phyloP scores from a whole-genome alignment of 306 rosid genomes.

The Pueraria montana region DNA sequence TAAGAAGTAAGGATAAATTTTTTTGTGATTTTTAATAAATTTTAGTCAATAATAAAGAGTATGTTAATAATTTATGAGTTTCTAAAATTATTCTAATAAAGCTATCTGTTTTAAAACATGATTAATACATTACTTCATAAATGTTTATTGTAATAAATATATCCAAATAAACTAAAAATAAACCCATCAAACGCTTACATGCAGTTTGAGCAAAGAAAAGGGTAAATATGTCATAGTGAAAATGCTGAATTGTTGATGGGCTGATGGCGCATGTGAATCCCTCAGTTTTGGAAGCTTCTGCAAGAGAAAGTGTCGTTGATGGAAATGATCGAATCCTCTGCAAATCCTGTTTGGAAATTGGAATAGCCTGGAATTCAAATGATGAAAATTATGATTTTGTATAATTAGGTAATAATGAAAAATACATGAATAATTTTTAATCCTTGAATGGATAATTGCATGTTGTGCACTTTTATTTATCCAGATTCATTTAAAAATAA shows the following conservation, averaged over 20 bases:
- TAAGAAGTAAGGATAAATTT: too few relatives aligned
- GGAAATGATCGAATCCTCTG: too few relatives aligned
- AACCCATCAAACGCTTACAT: not conserved
- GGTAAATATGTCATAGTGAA: not conserved
- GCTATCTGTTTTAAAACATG: not conserved
- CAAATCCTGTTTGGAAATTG: too few relatives aligned
- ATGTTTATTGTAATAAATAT: not conserved
- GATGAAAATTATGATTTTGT: not conserved
- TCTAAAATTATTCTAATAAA: not conserved
- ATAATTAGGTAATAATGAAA: not conserved
- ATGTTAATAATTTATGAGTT: too few relatives aligned
- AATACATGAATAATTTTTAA: not conserved
- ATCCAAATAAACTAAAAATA: not conserved
- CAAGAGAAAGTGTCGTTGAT: too few relatives aligned
- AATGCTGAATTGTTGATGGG: not conserved
- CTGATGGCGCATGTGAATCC: not conserved
- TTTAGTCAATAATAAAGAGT: too few relatives aligned
- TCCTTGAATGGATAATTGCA: not conserved
- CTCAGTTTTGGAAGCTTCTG: not conserved
- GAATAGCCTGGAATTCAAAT: not conserved
- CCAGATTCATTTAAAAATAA: not conserved
- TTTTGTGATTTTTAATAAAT: too few relatives aligned
- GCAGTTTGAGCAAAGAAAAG: not conserved
- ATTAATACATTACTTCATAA: not conserved
- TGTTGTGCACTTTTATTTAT: not conserved